phyloP scores from a whole-genome alignment of 2,329 filamentous ascomycete genomes.

The Beauveria australis region DNA sequence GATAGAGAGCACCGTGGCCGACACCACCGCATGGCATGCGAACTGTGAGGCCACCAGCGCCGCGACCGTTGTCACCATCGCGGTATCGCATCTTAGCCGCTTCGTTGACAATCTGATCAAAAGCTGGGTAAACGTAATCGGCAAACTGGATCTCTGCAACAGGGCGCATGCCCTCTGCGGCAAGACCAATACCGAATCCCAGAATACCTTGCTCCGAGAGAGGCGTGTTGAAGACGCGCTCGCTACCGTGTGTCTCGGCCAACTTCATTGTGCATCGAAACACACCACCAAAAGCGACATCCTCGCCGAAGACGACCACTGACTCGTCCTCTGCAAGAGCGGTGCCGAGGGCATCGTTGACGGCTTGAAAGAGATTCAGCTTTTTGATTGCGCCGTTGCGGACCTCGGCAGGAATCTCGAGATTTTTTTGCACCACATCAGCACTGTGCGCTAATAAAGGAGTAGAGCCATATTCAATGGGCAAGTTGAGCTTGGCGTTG shows the following conservation, averaged over 20 bases:
- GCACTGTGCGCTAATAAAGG: slow-evolving; percentile 74
- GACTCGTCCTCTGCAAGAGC: slow-evolving; percentile 77
- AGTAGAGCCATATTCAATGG: slow-evolving; percentile 78
- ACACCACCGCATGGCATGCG: slow-evolving; percentile 88
- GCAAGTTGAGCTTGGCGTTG: slow-evolving; percentile 66
- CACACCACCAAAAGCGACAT: slow-evolving; percentile 93
- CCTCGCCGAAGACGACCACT: slow-evolving; percentile 89
- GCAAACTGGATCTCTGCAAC: slow-evolving; percentile 95
- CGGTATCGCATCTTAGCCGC: slow-evolving; percentile 82
- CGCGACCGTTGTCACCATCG: slow-evolving; percentile 48
- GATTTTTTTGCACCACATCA: slow-evolving; percentile 59
- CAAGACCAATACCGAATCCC: slow-evolving; percentile 85
- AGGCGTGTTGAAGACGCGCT: slow-evolving; percentile 94
- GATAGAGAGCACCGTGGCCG: slow-evolving; percentile 80
- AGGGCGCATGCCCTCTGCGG: slow-evolving; percentile 84
- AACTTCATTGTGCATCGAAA: slow-evolving; percentile 92
- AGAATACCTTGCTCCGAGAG: slow-evolving; percentile 90
- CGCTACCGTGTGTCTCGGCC: slow-evolving; percentile 75
- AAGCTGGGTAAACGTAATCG: slow-evolving; percentile 88
- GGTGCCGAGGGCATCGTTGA: slow-evolving; percentile 81
- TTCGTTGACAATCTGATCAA: slow-evolving; percentile 91
- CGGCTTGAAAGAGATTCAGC: slow-evolving; percentile 88
- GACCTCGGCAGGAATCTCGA: slow-evolving; percentile 60
- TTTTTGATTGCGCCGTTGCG: slow-evolving; percentile 68
- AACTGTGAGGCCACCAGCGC: slow-evolving; percentile 72